Conservation (phyloP, 768 basidiomycete species). For the Amanita inopinata region DNA sequence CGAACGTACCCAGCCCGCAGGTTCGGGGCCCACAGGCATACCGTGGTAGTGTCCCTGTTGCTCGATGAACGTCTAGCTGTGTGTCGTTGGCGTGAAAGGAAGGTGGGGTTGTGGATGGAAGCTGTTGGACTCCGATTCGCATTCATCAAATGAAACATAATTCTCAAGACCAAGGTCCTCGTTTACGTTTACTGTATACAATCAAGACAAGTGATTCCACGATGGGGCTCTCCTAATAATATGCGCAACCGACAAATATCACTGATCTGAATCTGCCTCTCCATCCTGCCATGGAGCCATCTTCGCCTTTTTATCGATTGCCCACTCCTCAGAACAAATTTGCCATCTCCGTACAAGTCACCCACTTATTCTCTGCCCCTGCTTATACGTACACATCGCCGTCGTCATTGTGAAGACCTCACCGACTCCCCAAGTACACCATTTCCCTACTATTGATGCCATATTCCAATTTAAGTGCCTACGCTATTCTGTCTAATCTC, state of each 20-base stretch:
- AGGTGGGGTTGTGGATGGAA: background rate
- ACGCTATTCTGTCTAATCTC: background rate
- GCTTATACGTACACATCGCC: background rate
- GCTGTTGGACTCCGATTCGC: no score
- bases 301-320: background rate
- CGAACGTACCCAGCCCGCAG: slow-evolving; percentile 11
- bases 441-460: background rate
- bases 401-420: background rate
- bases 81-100: background rate
- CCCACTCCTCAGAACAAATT: slow-evolving; percentile 1
- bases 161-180: background rate
- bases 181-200: background rate
- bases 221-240: slow-evolving; percentile 5
- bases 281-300: background rate
- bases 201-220: slow-evolving; percentile 1
- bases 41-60: slow-evolving; percentile 28
- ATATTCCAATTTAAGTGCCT: no score
- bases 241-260: slow-evolving; percentile 1
- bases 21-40: slow-evolving; percentile 23
- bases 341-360: background rate
- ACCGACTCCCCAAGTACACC: background rate
- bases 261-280: background rate
- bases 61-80: slow-evolving; percentile 19
- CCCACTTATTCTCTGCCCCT: background rate
- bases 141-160: background rate